Evolutionary conservation across 768 basidiomycete genomes (phyloP).

Genomic region (Imleria badia): DNA sequence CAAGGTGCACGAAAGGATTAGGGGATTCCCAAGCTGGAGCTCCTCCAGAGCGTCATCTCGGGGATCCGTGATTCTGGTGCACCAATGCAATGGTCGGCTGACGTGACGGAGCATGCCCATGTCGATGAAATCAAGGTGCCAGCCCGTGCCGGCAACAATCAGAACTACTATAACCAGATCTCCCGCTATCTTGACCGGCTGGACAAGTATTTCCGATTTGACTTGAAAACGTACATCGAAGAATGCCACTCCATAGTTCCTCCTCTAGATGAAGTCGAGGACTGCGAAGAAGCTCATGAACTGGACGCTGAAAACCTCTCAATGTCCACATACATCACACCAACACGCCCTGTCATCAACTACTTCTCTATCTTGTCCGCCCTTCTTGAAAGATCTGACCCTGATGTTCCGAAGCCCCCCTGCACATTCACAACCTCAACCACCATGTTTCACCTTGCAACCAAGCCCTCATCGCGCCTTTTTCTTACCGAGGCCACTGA

Average conservation of each 20-base stretch:
- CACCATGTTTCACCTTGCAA: neutral
- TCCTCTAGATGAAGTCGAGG: too few relatives aligned
- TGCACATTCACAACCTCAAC: neutral
- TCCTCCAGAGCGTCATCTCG: too few relatives aligned
- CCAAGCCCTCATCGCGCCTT: neutral
- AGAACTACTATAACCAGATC: too few relatives aligned
- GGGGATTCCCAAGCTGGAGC: too few relatives aligned
- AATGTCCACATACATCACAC: neutral
- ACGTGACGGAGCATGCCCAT: too few relatives aligned
- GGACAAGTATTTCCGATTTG: neutral
- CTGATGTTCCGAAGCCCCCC: neutral
- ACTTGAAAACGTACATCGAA: neutral
- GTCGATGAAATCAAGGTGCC: too few relatives aligned
- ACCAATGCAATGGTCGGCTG: neutral
- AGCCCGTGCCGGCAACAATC: too few relatives aligned
- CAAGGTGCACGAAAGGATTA: too few relatives aligned
- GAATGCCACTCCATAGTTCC: too few relatives aligned
- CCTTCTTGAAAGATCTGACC: neutral
- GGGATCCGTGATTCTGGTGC: neutral
- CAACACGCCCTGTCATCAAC: neutral
- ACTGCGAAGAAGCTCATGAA: neutral
- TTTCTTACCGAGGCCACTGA: neutral
- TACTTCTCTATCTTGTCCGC: neutral
- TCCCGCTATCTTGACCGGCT: neutral
- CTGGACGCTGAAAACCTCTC: neutral